phyloP scores from a whole-genome alignment of 2,329 filamentous ascomycete genomes.

The Ophiosphaerella herpotricha region DNA sequence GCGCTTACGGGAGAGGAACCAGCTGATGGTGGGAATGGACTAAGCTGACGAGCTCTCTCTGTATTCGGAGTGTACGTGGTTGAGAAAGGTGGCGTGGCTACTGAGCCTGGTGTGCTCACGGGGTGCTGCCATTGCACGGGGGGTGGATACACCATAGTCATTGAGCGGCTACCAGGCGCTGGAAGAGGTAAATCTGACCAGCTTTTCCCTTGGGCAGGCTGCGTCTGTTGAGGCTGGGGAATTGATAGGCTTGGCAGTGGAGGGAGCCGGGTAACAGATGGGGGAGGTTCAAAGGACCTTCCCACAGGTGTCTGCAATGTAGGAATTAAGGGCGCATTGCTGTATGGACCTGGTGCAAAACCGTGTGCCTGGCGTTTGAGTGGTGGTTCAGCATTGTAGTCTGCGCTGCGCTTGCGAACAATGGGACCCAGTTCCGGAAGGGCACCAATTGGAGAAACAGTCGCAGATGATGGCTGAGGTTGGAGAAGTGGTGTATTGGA shows the following conservation, averaged over 20 bases:
- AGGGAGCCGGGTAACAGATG: constrained; percentile 58
- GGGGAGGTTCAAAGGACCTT: constrained; percentile 42
- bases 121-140: constrained; percentile 58
- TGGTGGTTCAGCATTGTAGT: constrained; percentile 60
- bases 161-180: constrained; percentile 66
- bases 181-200: constrained; percentile 52
- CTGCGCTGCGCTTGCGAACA: constrained; percentile 62
- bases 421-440: constrained; percentile 50
- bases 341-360: constrained; percentile 43
- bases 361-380: constrained; percentile 56
- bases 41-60: constrained; percentile 55
- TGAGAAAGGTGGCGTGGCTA: constrained; percentile 33
- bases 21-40: constrained; percentile 59
- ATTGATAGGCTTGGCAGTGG: constrained; percentile 74
- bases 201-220: constrained; percentile 45
- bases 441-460: constrained; percentile 50
- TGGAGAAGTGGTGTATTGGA: constrained; percentile 47
- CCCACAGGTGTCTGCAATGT: constrained; percentile 42
- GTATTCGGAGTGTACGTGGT: constrained; percentile 33
- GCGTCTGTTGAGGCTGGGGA: constrained; percentile 53
- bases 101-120: constrained; percentile 43
- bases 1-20: constrained; percentile 72
- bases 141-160: constrained; percentile 75
- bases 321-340: constrained; percentile 41
- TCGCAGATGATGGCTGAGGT: constrained; percentile 48